These are phyloP conservation scores for Ustilago loliicola DNA, from an alignment of 1,284 basidiomycete species.

Conservation along the genomic window DNA sequence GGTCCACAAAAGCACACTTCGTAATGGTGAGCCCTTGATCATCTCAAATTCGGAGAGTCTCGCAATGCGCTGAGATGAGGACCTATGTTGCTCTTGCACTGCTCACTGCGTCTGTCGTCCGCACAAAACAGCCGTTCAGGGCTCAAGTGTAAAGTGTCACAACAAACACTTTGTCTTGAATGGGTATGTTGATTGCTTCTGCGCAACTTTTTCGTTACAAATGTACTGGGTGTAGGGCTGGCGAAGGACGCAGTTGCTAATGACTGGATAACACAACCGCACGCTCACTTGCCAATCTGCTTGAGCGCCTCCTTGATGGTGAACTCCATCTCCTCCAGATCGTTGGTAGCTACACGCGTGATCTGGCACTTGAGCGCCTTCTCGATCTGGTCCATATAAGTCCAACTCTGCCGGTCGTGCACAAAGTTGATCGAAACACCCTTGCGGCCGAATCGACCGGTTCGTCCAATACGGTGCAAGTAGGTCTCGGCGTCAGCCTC, in stretches of 20 bases:
- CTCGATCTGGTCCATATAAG: conserved; percentile 68
- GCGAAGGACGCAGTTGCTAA: not conserved
- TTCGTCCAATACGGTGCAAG: conserved; percentile 89
- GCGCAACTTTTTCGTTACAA: not conserved
- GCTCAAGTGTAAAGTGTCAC: not conserved
- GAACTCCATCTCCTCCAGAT: conserved; percentile 68
- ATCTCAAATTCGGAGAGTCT: not conserved
- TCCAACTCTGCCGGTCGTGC: conserved; percentile 65
- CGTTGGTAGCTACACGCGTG: conserved; percentile 65
- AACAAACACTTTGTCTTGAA: not conserved
- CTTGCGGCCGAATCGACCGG: conserved; percentile 69
- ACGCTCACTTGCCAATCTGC: conserved; percentile 46
- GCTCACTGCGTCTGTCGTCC: not conserved
- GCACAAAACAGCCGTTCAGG: not conserved
- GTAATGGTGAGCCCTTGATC: not conserved
- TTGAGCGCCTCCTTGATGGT: conserved; percentile 68
- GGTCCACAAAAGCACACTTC: conserved; percentile 13
- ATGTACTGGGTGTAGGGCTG: not conserved
- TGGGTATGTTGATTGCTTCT: conserved; percentile 27
- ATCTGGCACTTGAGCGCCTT: conserved; percentile 65
- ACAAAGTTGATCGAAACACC: conserved; percentile 71
- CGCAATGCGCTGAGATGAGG: not conserved
- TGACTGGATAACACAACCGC: no score
- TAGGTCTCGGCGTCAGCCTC: conserved; percentile 95
- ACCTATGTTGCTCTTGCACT: no score